Evolutionary conservation across 352 stramenopile genomes (phyloP), one percentile per base, ranked within the genome.

Genomic region (Achlya hypogyna): DNA sequence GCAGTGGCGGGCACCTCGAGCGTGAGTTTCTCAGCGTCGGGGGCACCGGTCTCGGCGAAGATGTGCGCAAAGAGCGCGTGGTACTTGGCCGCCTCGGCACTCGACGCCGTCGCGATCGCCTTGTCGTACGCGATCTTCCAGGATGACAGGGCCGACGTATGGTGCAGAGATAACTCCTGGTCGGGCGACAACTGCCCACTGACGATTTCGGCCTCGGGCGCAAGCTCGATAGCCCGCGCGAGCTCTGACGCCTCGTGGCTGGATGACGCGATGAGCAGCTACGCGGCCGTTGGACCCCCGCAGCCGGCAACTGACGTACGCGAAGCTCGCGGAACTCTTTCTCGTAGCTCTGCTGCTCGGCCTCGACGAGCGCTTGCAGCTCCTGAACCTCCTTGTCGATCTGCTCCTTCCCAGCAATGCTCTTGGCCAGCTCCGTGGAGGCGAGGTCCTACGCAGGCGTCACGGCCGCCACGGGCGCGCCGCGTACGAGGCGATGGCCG

Each of bases 91-190:
- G 86, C 74, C 5, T 77, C 62, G 27, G 63, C 73, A 32, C 87
- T 82, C 20, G 69, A 78, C 18, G 75, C 75, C 9, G 71, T 74
- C 2, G 73, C 70, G 12, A 91, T 70, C 12, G 82, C 81, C 51
- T 77, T 75, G 62, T 91, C 81, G 23, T 88, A 80, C 1, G 78
- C 82, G 64, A 88, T 91, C 56, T 89, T 88, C 81, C 83, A 90
- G 5, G 78, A 77, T 10, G 83, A 89, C 20, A 87, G 58, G 23
- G 72, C 81, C 5, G 78, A 75, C 25, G 88, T 74, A 27, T 77
- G 79, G 54, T 78, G 75, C 10, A 89, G 65, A 5, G 77, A 65
- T 47, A 65, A 81, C 16, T 78, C 69, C 38, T 78, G 74, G 51
- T 67, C 60, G 23, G 23, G 62, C 27, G 47, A 69, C 38, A 53